Base-by-base conservation (phyloP, 169 alveolate genomes). In the Plasmodium chabaudi region DNA sequence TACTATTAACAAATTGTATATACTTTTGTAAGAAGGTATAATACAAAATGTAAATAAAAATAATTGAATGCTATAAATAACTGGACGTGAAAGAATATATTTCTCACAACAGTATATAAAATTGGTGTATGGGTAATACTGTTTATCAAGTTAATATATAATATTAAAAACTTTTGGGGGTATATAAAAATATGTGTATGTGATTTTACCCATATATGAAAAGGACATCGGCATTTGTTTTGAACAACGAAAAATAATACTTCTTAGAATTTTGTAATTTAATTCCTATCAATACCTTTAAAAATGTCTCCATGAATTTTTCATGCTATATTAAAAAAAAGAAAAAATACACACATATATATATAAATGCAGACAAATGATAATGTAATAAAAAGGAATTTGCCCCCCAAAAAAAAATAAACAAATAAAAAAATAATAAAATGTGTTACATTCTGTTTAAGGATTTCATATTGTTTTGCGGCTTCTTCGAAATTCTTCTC, bases 191-290 rank as follows among this genome's bases (percentile, higher is more conserved):
- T 34, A 34, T 34, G 0, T 34, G 42, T 42, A 51, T n/a, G 23
- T 7, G 49, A 15, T 15, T 64, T 12, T 56, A 82, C 90, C 90
- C 90, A 44, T 82, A 82, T 13, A 82, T 82, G 59, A 82, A 82
- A 57, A 82, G 84, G 53, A 82, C 71, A 19, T 82, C 90, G 9
- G 39, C 64, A 60, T 82, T 68, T 49, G 63, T 57, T 82, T 82
- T 82, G 42, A 82, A 55, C 13, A 82, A 82, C 19, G 90, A 63
- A 55, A 72, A 39, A 60, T 82, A 82, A n/a, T 55, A 34, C 63
- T 82, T 82, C 68, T 82, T 82, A 23, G 90, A 82, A 56, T 82
- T 49, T 57, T 82, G 90, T 25, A 82, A 34, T 39, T 82, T 82
- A 25, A 44, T 55, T 46, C 90, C 90, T 12, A 72, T 55, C 25